Evolutionary conservation across 371 early-diverging fungal species (phyloP), one percentile per base, ranked within the genome.

Genomic region (Rhizopus sp.): DNA sequence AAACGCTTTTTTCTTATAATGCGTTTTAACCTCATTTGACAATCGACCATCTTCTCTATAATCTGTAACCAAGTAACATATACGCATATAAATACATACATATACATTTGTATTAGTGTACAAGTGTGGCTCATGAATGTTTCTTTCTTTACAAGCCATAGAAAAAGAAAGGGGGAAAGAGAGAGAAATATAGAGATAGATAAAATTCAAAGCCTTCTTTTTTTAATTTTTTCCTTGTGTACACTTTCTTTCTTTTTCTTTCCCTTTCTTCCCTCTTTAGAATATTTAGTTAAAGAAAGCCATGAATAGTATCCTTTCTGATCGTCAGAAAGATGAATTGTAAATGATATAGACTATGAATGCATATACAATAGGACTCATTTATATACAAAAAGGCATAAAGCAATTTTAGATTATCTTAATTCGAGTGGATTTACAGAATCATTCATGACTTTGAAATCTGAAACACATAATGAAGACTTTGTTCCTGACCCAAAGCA

Each of bases 391-490:
- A 3, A 23, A 62, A 93, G 93, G 45, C 87, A 86, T 62, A 88
- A 88, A 59, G 88, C 94, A 39, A 85, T 96, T 47, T 70, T 95
- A 38, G 96, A 95, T 71, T 96, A 93, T 70, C 77, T 96, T 57
- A 82, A 80, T 55, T 75, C 88, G 7, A 82, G 77, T 51, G 92
- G 92, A 13, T 88, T 87, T 60, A 66, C 81, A 17, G 80, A 86
- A 53, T 79, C 95, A 9, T 88, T 83, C 53, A 67, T 70, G 12
- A 78, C 86, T 3, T 81, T 96, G 32, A 80, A 83, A 66, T 69
- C 60, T n/a, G 96, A 96, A 68, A 78, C 91, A 32, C 77, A 73
- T 40, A 80, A 93, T 57, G 78, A 77, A 15, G 91, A 88, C 51
- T 92, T 87, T 60, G 72, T 72, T 23, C 80, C 87, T 4, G 92